A percentile compares a stretch with the other conserved stretches of the same genome.
Evolutionary conservation across 1,284 basidiomycete species (phyloP).

Genomic region (Papiliotrema flavescens): DNA sequence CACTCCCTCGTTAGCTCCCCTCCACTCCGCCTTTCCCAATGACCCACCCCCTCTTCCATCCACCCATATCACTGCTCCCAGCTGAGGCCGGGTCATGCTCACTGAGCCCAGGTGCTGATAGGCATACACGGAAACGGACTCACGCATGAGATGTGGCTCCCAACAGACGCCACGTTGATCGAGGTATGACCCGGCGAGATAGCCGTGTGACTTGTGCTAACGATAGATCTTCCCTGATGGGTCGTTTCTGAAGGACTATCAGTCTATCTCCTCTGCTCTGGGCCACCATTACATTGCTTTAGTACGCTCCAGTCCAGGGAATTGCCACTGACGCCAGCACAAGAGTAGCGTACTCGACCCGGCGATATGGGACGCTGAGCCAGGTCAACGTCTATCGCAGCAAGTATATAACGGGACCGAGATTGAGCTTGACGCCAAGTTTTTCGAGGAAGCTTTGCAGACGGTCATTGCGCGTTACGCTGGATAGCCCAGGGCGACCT

Average conservation of each 20-base stretch:
- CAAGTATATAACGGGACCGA: too few species aligned
- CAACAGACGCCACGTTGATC: conserved; percentile 14
- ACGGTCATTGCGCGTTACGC: too few species aligned
- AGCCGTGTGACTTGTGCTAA: neutral
- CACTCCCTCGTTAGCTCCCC: neutral
- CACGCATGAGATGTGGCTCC: conserved; percentile 29
- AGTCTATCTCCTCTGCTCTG: conserved; percentile 17
- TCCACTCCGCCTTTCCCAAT: neutral
- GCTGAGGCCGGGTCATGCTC: too few species aligned
- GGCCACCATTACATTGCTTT: conserved; percentile 21
- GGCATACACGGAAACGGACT: conserved; percentile 24
- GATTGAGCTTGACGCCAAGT: too few species aligned
- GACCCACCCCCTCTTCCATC: too few species aligned
- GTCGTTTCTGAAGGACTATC: conserved; percentile 20
- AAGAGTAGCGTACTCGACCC: too few species aligned
- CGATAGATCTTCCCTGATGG: conserved; percentile 16
- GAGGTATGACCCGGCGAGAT: conserved; percentile 11
- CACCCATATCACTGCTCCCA: neutral
- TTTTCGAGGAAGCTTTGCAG: too few species aligned
- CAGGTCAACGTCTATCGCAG: too few species aligned
- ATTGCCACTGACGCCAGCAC: too few species aligned
- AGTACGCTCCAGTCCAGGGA: neutral
- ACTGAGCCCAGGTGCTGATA: conserved; percentile 17
- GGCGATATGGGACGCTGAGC: too few species aligned
- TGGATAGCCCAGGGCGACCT: too few species aligned